These are phyloP conservation scores for Verticillium tricorpus DNA, from an alignment of 2,329 filamentous ascomycete genomes.

Conservation along the genomic window DNA sequence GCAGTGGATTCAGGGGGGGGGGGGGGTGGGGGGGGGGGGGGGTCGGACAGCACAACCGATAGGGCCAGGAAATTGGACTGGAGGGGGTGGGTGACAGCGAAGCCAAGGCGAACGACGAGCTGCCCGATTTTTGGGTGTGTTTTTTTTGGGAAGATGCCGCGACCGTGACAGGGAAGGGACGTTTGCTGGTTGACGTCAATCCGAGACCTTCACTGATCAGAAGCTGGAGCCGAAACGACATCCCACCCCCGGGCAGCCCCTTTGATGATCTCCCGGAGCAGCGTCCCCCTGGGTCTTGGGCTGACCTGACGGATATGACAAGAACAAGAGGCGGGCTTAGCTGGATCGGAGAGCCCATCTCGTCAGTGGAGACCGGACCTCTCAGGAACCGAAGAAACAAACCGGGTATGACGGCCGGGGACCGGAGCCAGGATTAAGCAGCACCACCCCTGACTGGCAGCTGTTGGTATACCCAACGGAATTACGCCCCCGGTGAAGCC, in stretches of 20 bases:
- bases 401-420: constrained; percentile 7
- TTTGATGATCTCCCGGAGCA: constrained; percentile 14
- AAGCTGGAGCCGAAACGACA: neutral
- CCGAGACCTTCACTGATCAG: neutral
- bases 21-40: neutral
- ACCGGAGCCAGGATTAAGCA: neutral
- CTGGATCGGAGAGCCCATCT: constrained; percentile 9
- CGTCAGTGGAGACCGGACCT: constrained; percentile 6
- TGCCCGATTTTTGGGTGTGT: too few relatives aligned
- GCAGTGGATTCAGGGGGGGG: neutral
- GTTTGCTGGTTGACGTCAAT: neutral
- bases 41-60: neutral
- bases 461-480: neutral
- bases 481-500: neutral
- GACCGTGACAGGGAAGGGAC: neutral
- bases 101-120: neutral
- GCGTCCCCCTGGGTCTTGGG: constrained; percentile 5
- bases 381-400: constrained; percentile 9
- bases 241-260: constrained; percentile 5
- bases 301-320: neutral
- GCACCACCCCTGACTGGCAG: neutral
- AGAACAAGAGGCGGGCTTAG: neutral
- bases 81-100: neutral
- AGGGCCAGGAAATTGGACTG: neutral
- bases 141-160: neutral